Conservation (phyloP, 495 filamentous ascomycete species). For the Cercophora samala region DNA sequence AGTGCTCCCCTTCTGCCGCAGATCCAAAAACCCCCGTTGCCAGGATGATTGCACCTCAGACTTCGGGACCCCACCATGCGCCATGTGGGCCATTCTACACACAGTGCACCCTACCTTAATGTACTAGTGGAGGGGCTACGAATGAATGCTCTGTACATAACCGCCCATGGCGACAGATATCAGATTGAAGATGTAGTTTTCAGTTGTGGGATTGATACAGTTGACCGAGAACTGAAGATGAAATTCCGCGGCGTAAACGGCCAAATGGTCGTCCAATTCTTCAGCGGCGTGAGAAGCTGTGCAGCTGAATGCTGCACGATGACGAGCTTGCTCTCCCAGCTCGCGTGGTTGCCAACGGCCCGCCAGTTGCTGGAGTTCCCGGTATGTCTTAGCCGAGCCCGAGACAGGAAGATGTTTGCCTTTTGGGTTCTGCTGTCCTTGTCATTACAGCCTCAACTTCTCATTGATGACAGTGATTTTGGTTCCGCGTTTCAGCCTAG, state of each 20-base stretch:
- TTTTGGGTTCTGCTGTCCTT: too few species aligned
- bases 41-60: not conserved
- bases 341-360: not conserved
- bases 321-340: not conserved
- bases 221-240: not conserved
- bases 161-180: not conserved
- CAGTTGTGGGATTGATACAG: not conserved
- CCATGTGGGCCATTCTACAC: not conserved
- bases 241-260: not conserved
- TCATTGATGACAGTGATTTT: not conserved
- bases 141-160: not conserved
- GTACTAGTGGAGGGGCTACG: not conserved
- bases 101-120: too few species aligned
- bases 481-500: conserved; percentile 6
- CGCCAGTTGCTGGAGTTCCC: not conserved
- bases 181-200: not conserved
- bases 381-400: too few species aligned
- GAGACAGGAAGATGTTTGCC: too few species aligned
- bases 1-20: not conserved
- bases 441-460: not conserved
- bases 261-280: not conserved
- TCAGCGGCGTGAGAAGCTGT: not conserved
- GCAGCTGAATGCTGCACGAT: not conserved
- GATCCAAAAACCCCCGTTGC: not conserved
- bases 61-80: not conserved